Evolutionary conservation across 768 basidiomycete species (phyloP), one percentile per base, ranked within the genome.

Genomic region (Trametes meyenii): DNA sequence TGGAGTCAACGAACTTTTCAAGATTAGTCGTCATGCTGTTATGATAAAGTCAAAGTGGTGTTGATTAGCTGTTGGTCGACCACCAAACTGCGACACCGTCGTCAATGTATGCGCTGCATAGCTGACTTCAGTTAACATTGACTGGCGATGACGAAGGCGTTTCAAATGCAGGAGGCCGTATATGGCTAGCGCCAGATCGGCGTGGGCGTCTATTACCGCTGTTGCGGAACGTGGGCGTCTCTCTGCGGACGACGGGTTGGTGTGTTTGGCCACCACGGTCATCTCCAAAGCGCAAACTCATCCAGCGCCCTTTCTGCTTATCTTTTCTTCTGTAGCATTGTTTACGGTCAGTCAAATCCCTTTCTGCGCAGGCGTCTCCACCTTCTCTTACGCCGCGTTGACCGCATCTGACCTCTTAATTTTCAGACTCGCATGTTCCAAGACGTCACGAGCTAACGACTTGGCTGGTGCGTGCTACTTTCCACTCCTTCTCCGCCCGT

Each of bases 381-480:
- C 19, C 40, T 50, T 56, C 50, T 50, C 50, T 62, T 51, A 56
- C 61, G 48, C 61, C 17, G 39, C 19, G 19, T 46, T 45, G 44
- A 53, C 35, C 40, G 5, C 42, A 43, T 23, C 45, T 42, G 35
- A 46, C 19, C 35, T 3, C 16, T 33, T 17, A 26, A 43, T 33
- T n/a, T 44, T 10, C 24, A 54, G 50, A 50, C 57, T 19, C 50
- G 38, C 44, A 58, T 39, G 35, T 23, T 21, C 12, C 21, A 50
- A 26, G 57, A 58, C 57, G 57, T 56, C 35, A 64, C 58, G 62
- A 64, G 39, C 45, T 58, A n/a, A 64, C 58, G 58, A 60, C 35
- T 50, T 8, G 23, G 42, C 46, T 64, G 62, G 62, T 64, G 49
- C 43, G 62, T 63, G 52, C 46, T 36, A 23, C 12, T 24, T 40